These are phyloP conservation scores for Aureobasidium sp. DNA, from an alignment of 2,329 filamentous ascomycete species.

Conservation along the genomic window DNA sequence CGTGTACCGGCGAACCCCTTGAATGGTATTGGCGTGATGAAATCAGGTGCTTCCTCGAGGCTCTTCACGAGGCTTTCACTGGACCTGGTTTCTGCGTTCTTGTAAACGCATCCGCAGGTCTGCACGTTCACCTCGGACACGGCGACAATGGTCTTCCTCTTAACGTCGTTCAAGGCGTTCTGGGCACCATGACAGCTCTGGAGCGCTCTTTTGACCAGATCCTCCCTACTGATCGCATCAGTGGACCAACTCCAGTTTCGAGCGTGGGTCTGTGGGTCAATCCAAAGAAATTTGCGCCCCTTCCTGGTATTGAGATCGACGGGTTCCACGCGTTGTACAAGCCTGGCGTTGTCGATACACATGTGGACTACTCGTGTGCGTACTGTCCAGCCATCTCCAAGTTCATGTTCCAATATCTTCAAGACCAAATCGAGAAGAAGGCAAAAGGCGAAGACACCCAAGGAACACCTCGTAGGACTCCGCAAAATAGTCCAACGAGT, in stretches of 20 bases:
- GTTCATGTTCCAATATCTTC: background rate
- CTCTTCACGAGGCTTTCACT: background rate
- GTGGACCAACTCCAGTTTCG: background rate
- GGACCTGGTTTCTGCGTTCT: background rate
- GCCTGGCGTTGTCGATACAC: background rate
- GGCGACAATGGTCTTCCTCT: background rate
- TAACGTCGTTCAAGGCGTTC: background rate
- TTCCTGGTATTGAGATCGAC: background rate
- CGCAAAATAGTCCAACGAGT: background rate
- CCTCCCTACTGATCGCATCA: background rate
- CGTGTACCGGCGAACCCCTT: background rate
- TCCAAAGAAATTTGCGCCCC: background rate
- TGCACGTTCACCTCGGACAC: background rate
- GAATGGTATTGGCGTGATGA: background rate
- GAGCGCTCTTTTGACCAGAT: conserved; percentile 4
- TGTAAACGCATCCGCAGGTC: background rate
- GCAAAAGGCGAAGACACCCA: background rate
- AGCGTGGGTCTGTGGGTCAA: background rate
- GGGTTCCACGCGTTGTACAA: background rate
- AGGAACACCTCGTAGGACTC: background rate
- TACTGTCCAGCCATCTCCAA: background rate
- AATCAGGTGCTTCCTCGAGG: background rate
- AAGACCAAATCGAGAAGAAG: background rate
- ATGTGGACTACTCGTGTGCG: background rate
- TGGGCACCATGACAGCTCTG: background rate